Evolutionary conservation across 768 basidiomycete species (phyloP).

Genomic region (Termitomyces sp.): DNA sequence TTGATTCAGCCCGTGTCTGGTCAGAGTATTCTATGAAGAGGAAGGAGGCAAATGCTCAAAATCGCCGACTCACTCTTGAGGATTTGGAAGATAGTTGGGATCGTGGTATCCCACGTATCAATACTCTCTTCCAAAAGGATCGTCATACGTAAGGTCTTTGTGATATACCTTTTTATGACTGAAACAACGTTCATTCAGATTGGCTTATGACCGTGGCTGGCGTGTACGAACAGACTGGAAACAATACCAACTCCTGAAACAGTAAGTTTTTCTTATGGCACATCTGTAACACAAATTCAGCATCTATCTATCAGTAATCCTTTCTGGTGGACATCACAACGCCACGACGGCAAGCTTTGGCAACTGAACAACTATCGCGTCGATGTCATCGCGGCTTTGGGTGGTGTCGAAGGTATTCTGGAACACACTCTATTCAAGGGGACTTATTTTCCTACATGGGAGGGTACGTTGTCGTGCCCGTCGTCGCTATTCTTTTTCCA

Average conservation of each 20-base stretch:
- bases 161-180: constrained; percentile 26
- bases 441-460: constrained; percentile 97
- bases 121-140: constrained; percentile 98
- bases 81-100: constrained; percentile 99
- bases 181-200: constrained; percentile 7
- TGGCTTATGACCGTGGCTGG: constrained; percentile 99
- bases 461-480: constrained; percentile 42
- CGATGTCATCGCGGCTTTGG: constrained; percentile 96
- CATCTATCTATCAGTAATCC: constrained; percentile 60
- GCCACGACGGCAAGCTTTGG: constrained; percentile 96
- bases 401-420: constrained; percentile 93
- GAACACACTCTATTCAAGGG: constrained; percentile 98
- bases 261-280: constrained; percentile 41
- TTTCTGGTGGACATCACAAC: constrained; percentile 99
- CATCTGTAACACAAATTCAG: not conserved
- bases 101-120: constrained; percentile 96
- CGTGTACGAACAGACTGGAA: constrained; percentile 98
- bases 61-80: constrained; percentile 92
- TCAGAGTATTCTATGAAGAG: constrained; percentile 99
- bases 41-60: constrained; percentile 99
- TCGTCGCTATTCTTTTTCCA: not conserved
- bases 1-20: constrained; percentile 99
- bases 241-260: constrained; percentile 90
- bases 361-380: constrained; percentile 98
- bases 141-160: constrained; percentile 67